phyloP scores from a whole-genome alignment of 148 eudicot genomes.

The Pharnaceum exiguum region DNA sequence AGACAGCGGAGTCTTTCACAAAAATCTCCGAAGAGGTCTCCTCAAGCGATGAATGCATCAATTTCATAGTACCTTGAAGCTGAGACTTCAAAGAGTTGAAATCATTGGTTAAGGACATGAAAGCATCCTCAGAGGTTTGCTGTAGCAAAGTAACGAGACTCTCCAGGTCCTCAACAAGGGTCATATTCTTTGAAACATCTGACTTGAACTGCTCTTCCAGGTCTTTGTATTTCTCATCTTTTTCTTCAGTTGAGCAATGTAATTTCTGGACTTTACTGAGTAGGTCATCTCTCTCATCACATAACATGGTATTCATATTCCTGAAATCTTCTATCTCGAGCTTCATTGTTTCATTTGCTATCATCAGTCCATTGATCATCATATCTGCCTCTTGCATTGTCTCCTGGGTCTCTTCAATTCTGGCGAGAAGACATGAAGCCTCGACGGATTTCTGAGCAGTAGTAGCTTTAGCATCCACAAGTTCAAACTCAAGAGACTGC shows the following conservation, averaged over 20 bases:
- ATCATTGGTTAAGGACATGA: constrained; percentile 35
- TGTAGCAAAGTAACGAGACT: constrained; percentile 30
- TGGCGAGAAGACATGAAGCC: constrained; percentile 59
- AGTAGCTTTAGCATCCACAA: constrained; percentile 51
- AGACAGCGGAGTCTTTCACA: constrained; percentile 60
- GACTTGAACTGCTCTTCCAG: constrained; percentile 42
- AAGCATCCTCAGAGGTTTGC: constrained; percentile 34
- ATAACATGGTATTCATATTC: constrained; percentile 26
- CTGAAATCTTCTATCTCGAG: constrained; percentile 51
- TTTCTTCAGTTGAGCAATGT: constrained; percentile 33
- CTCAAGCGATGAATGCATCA: constrained; percentile 53
- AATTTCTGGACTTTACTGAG: constrained; percentile 39
- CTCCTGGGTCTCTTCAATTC: constrained; percentile 73
- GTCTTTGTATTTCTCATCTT: constrained; percentile 31
- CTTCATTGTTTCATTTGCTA: constrained; percentile 66
- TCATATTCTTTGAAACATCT: constrained; percentile 29
- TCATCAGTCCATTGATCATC: constrained; percentile 68
- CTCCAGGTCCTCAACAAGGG: constrained; percentile 49
- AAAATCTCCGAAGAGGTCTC: constrained; percentile 78
- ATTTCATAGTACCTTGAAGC: constrained; percentile 31
- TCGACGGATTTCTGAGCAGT: constrained; percentile 63
- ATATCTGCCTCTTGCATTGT: constrained; percentile 75
- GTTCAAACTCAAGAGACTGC: constrained; percentile 65
- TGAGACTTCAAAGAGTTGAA: constrained; percentile 48
- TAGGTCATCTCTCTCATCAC: constrained; percentile 39